Conservation (phyloP, 495 filamentous ascomycete genomes). For the Penicillium canariense region DNA sequence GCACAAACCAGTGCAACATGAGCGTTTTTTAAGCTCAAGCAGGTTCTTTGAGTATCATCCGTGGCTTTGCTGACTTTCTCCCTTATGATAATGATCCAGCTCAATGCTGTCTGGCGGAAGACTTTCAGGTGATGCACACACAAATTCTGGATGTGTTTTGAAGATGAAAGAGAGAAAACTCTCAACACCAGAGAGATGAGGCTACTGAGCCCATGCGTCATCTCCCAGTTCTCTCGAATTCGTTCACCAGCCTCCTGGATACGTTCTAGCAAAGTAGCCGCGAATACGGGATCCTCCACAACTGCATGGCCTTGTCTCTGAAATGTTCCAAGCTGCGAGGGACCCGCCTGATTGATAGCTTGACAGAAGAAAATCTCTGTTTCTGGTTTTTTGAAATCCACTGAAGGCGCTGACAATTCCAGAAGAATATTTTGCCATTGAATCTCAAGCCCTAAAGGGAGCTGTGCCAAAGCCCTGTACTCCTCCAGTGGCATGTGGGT, state of each 20-base stretch:
- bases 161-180: conserved; percentile 35
- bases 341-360: conserved; percentile 49
- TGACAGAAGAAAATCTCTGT: conserved; percentile 49
- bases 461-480: conserved; percentile 45
- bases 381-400: conserved; percentile 47
- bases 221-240: conserved; percentile 52
- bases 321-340: conserved; percentile 5
- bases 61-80: background rate
- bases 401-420: conserved; percentile 44
- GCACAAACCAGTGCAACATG: conserved; percentile 37
- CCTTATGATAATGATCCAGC: background rate
- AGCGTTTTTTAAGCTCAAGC: conserved; percentile 26
- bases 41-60: conserved; percentile 15
- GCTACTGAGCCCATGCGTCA: conserved; percentile 32
- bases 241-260: conserved; percentile 23
- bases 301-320: conserved; percentile 27
- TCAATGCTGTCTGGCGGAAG: background rate
- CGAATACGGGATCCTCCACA: conserved; percentile 27
- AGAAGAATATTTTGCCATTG: conserved; percentile 56
- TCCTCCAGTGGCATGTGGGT: conserved; percentile 46
- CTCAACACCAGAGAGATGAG: conserved; percentile 36
- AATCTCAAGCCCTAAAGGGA: conserved; percentile 47
- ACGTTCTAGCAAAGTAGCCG: conserved; percentile 13
- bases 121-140: background rate
- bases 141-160: conserved; percentile 6